phyloP scores from a whole-genome alignment of 305 asterid species.

The Fraxinus greggii region DNA sequence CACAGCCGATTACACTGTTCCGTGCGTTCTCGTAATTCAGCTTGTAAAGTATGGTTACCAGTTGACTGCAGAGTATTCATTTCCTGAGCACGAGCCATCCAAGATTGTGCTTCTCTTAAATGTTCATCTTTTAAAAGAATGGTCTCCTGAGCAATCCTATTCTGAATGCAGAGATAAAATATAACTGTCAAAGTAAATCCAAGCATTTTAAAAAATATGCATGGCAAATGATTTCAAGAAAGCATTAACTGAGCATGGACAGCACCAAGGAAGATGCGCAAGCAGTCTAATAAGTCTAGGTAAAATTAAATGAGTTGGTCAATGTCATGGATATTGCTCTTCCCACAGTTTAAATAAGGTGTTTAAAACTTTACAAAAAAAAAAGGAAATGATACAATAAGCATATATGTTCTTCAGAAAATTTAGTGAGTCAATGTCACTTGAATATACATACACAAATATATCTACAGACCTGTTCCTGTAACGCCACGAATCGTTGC shows the following conservation, averaged over 20 bases:
- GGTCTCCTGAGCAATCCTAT: conserved; percentile 64
- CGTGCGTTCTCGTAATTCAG: conserved; percentile 75
- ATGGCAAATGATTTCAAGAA: conserved; percentile 14
- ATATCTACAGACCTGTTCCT: conserved; percentile 16
- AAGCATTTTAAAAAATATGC: not conserved
- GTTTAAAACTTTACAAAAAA: not conserved
- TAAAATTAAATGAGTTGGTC: not conserved
- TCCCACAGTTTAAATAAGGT: not conserved
- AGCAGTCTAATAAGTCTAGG: not conserved
- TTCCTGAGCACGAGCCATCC: conserved; percentile 84
- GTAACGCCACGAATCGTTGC: not conserved
- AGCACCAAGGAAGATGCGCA: not conserved
- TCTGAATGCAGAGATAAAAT: conserved; percentile 44
- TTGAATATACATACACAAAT: not conserved
- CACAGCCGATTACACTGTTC: conserved; percentile 74
- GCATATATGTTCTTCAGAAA: not conserved
- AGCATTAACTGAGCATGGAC: not conserved
- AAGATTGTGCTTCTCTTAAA: conserved; percentile 74
- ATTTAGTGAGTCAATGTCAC: conserved; percentile 10
- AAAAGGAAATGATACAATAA: not conserved
- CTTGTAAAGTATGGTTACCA: conserved; percentile 54
- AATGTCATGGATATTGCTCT: not conserved
- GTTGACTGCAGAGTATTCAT: conserved; percentile 65
- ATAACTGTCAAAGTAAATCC: conserved; percentile 6
- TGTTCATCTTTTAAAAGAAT: conserved; percentile 70